Percentiles rank a stretch among this genome's conserved stretches.
These are phyloP conservation scores for Dalbergia oliveri DNA, from an alignment of 306 rosid species.

Conservation along the genomic window DNA sequence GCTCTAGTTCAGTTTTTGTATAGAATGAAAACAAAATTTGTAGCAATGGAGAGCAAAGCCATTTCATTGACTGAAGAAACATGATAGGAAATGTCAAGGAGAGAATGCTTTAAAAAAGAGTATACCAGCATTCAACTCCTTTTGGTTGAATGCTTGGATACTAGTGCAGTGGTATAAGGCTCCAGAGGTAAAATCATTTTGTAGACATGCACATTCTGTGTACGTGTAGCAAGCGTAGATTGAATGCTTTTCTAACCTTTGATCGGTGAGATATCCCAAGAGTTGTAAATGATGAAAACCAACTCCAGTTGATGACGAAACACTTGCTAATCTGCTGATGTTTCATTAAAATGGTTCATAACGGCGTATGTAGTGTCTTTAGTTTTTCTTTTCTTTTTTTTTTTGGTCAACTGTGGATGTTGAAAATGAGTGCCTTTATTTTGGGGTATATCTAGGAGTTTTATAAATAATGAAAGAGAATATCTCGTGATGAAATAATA, in stretches of 20 bases:
- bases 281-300: background rate
- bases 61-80: background rate
- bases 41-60: background rate
- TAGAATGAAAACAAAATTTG: background rate
- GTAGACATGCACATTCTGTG: background rate
- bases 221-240: background rate
- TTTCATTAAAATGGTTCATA: too few relatives aligned
- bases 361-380: too few relatives aligned
- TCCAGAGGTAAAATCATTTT: background rate
- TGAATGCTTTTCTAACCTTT: background rate
- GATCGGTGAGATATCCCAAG: background rate
- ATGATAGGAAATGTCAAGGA: background rate
- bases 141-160: background rate
- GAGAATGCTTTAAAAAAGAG: background rate
- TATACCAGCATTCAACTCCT: background rate
- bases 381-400: too few relatives aligned
- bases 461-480: too few relatives aligned
- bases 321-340: background rate
- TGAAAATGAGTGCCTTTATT: too few relatives aligned
- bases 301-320: background rate
- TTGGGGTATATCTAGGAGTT: too few relatives aligned
- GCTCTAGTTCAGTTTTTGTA: slow-evolving; percentile 30
- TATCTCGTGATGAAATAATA: too few relatives aligned
- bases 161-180: background rate
- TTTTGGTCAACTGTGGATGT: too few relatives aligned